Evolutionary conservation across 257 asterid genomes (phyloP), one percentile per base, ranked within the genome.

Genomic region (Salvia splendens): DNA sequence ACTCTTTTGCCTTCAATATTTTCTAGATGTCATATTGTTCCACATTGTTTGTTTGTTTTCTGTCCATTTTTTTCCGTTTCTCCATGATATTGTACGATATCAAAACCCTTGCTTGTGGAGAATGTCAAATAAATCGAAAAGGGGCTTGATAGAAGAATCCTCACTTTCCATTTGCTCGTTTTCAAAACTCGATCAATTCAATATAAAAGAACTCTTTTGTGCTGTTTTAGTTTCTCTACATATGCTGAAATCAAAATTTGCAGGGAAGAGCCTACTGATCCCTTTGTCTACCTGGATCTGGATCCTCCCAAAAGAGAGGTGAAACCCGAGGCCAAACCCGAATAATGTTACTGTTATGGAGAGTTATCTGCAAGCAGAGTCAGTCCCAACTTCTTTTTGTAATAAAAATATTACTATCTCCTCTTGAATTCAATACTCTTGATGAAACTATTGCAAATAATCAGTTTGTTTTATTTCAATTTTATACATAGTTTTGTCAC

Each of bases 191-290:
- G 5, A 69, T 53, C 55, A 57, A 43, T 1, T 24, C 50, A n/a
- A 20, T 17, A 30, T 24, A 51, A 3, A 30, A 30, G 15, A 45
- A 50, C 28, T 12, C 41, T 59, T 38, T 9, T 4, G 48, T 59
- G 42, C 65, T 58, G 35, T 15, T 16, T 12, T 53, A 12, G 58
- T 43, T 60, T 59, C 40, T 41, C 14, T 64, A 24, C 60, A 41
- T 66, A n/a, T 38, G 56, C 59, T 65, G 67, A 36, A 1, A 60
- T 72, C 60, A 48, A 61, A 35, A 40, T 65, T 36, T 85, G 88
- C 95, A 93, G 99, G 86, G 96, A 94, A 67, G 99, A 94, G 81
- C 99, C 99, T 14, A 91, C 93, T 0, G 89, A 83, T 78, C 95
- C 96, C 46, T 94, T 86, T 85, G 67, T 52, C 78, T 88, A 90